A percentile compares a stretch with the other conserved stretches of the same genome.
phyloP scores from a whole-genome alignment of 2,329 filamentous ascomycete genomes.

The Aspergillus phoenicis region DNA sequence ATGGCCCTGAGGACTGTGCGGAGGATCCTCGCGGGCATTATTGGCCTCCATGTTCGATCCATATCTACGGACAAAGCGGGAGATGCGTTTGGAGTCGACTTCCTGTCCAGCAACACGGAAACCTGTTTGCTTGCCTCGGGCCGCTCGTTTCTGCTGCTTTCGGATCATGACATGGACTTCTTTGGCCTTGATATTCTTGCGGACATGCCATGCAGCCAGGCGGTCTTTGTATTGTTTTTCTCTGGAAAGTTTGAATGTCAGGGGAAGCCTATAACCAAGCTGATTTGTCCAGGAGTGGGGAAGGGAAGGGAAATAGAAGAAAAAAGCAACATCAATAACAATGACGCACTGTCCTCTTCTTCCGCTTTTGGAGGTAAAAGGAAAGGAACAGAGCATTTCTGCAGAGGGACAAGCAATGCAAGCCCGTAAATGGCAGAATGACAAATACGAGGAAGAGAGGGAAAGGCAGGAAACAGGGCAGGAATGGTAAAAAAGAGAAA shows the following conservation, averaged over 20 bases:
- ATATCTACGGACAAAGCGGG: constrained; percentile 38
- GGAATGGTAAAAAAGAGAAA: constrained; percentile 10
- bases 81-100: constrained; percentile 38
- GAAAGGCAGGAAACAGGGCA: neutral
- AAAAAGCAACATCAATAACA: constrained; percentile 11
- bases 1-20: neutral
- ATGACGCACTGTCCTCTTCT: constrained; percentile 9
- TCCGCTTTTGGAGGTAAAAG: neutral
- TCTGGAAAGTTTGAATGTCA: constrained; percentile 28
- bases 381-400: constrained; percentile 10
- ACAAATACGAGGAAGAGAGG: neutral
- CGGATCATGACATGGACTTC: constrained; percentile 42
- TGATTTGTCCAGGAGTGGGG: constrained; percentile 11
- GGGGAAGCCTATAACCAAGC: constrained; percentile 7
- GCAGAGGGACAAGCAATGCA: neutral
- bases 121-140: constrained; percentile 40
- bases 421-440: neutral
- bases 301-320: constrained; percentile 15
- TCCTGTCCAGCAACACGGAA: constrained; percentile 39
- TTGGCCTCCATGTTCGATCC: constrained; percentile 30
- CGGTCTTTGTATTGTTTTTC: constrained; percentile 46
- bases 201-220: constrained; percentile 40
- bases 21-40: constrained; percentile 10
- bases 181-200: constrained; percentile 43
- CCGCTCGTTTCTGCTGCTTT: constrained; percentile 41